These are phyloP conservation scores for Entomortierella beljakovae DNA, from an alignment of 192 early-diverging fungal species.

Conservation along the genomic window DNA sequence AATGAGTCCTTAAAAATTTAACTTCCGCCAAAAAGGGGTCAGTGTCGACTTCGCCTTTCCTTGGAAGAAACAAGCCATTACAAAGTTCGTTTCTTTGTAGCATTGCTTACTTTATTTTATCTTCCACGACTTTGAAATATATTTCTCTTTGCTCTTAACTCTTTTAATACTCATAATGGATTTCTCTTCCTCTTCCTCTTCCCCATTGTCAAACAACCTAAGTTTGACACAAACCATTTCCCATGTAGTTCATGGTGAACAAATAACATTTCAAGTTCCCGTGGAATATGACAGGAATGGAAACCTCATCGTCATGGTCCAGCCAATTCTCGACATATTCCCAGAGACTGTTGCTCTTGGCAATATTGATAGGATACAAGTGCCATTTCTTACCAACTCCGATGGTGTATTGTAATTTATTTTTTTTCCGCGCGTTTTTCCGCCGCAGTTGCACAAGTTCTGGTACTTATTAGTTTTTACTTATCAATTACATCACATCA, in stretches of 20 bases:
- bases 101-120: too few relatives aligned
- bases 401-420: slow-evolving; percentile 26
- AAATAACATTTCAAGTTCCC: slow-evolving; percentile 10
- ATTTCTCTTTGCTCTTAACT: too few relatives aligned
- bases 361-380: neutral
- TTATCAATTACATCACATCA: neutral
- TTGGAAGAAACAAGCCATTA: too few relatives aligned
- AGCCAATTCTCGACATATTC: slow-evolving; percentile 28
- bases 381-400: slow-evolving; percentile 19
- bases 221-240: slow-evolving; percentile 7
- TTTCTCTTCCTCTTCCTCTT: neutral
- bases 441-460: too few relatives aligned
- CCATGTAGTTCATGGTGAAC: slow-evolving; percentile 4
- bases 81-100: too few relatives aligned
- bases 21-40: too few relatives aligned
- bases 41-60: too few relatives aligned
- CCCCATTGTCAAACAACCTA: neutral
- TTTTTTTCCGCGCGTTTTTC: too few relatives aligned
- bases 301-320: slow-evolving; percentile 13
- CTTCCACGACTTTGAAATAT: too few relatives aligned
- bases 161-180: too few relatives aligned
- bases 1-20: too few relatives aligned
- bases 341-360: slow-evolving; percentile 15
- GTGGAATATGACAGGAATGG: neutral
- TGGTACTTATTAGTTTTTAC: neutral